Percentiles rank a stretch among this genome's conserved stretches.
Conservation (phyloP, 1,284 basidiomycete species). For the Moesziomyces antarcticus region DNA sequence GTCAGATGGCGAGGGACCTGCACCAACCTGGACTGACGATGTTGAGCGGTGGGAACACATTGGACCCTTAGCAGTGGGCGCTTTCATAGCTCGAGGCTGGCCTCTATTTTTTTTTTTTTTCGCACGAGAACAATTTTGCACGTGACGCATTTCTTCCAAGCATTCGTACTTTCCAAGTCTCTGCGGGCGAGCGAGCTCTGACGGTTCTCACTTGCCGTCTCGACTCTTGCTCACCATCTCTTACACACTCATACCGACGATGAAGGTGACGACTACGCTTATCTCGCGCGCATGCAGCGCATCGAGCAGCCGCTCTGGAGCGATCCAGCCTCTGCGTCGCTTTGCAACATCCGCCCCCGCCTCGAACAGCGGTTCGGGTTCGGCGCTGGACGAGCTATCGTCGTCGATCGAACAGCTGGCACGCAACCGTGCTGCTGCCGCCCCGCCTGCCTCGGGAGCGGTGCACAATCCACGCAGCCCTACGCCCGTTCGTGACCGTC, state of each 20-base stretch:
- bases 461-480: conserved; percentile 31
- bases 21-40: no score
- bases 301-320: background rate
- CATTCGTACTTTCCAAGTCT: background rate
- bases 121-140: conserved; percentile 6
- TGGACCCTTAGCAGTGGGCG: no score
- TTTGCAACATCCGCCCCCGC: no score
- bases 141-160: conserved; percentile 5
- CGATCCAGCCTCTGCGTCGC: no score
- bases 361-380: background rate
- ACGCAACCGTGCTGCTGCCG: conserved; percentile 3
- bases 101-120: background rate
- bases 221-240: no score
- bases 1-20: no score
- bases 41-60: no score
- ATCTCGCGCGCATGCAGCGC: background rate
- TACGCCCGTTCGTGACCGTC: conserved; percentile 10
- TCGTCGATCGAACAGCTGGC: conserved; percentile 44
- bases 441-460: background rate
- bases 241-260: background rate
- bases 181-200: no score
- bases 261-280: background rate
- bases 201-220: no score
- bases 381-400: conserved; percentile 32
- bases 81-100: no score